Conservation (phyloP, 306 rosid species). For the Vigna reflexopilosa region DNA sequence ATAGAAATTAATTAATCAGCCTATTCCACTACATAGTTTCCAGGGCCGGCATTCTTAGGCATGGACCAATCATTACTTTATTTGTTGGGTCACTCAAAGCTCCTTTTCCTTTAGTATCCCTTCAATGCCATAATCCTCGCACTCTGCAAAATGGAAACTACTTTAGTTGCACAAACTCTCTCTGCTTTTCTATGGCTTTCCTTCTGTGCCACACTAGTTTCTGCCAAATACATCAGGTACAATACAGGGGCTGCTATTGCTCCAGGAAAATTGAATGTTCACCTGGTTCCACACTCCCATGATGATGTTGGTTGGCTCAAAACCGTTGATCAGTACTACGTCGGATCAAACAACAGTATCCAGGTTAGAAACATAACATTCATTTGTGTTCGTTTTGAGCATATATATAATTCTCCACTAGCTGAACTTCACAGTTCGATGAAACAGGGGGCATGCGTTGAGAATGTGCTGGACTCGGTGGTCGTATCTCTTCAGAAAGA, state of each 20-base stretch:
- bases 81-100: neutral
- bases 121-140: neutral
- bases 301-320: slow-evolving; percentile 98
- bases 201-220: slow-evolving; percentile 45
- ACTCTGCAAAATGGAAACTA: slow-evolving; percentile 43
- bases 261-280: slow-evolving; percentile 82
- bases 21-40: neutral
- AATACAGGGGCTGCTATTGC: slow-evolving; percentile 59
- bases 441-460: slow-evolving; percentile 75
- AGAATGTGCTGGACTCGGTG: slow-evolving; percentile 83
- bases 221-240: slow-evolving; percentile 58
- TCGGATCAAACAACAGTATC: slow-evolving; percentile 80
- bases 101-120: neutral
- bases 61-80: neutral
- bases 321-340: slow-evolving; percentile 85
- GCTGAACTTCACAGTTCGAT: neutral
- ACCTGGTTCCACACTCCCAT: slow-evolving; percentile 81
- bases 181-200: slow-evolving; percentile 44
- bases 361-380: slow-evolving; percentile 56
- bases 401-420: neutral
- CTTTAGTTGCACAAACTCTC: slow-evolving; percentile 18
- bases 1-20: neutral
- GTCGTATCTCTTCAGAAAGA: slow-evolving; percentile 74
- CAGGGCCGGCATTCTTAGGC: slow-evolving; percentile 25
- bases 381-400: neutral